Evolutionary conservation across 2,329 filamentous ascomycete species (phyloP).

Genomic region (Colletotrichum tamarilloi): DNA sequence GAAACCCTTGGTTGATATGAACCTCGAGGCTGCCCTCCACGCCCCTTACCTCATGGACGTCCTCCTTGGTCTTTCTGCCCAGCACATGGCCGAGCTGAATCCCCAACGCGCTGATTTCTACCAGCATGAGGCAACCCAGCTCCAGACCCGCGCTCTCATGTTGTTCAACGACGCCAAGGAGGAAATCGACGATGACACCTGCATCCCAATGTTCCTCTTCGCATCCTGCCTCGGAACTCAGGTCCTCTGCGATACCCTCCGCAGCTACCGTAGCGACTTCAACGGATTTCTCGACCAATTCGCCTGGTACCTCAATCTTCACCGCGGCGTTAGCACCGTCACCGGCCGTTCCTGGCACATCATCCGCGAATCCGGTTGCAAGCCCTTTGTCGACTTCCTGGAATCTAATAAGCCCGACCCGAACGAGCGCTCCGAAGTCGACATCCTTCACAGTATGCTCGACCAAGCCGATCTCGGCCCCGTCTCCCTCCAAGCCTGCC

Average conservation of each 20-base stretch:
- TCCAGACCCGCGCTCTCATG: slow-evolving; percentile 44
- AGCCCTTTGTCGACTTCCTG: slow-evolving; percentile 36
- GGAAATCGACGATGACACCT: slow-evolving; percentile 42
- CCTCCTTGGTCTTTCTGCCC: slow-evolving; percentile 49
- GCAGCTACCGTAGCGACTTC: slow-evolving; percentile 50
- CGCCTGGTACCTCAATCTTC: slow-evolving; percentile 53
- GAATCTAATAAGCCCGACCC: slow-evolving; percentile 39
- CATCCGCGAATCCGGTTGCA: slow-evolving; percentile 49
- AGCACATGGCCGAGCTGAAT: slow-evolving; percentile 45
- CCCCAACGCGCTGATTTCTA: slow-evolving; percentile 40
- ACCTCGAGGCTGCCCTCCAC: slow-evolving; percentile 43
- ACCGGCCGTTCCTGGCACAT: slow-evolving; percentile 47
- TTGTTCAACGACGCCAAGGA: slow-evolving; percentile 44
- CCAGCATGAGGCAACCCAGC: slow-evolving; percentile 43
- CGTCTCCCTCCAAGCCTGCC: slow-evolving; percentile 43
- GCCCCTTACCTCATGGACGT: slow-evolving; percentile 52
- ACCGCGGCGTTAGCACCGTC: slow-evolving; percentile 54
- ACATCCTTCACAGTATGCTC: slow-evolving; percentile 31
- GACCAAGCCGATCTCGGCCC: slow-evolving; percentile 38
- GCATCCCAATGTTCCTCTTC: slow-evolving; percentile 57
- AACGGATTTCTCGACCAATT: slow-evolving; percentile 53
- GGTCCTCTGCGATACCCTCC: slow-evolving; percentile 29
- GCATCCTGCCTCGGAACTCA: slow-evolving; percentile 44
- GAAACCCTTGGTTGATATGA: slow-evolving; percentile 44
- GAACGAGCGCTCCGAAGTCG: slow-evolving; percentile 45